Conservation (phyloP, 192 early-diverging fungal genomes). For the Helicostylum pulchrum region DNA sequence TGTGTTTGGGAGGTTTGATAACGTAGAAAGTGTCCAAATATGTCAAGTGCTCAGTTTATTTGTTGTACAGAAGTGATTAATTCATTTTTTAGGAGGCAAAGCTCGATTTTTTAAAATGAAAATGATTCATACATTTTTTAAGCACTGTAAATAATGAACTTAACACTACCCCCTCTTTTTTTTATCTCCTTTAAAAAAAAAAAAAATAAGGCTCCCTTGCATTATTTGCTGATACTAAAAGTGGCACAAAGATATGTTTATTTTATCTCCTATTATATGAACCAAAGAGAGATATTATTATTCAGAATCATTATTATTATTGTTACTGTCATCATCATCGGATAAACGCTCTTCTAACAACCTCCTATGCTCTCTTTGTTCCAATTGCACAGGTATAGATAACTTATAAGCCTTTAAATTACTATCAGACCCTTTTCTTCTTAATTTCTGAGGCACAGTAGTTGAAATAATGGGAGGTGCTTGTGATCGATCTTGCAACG, state of each 20-base stretch:
- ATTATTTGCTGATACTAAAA: neutral
- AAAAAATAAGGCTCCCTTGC: neutral
- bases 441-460: too few species aligned
- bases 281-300: neutral
- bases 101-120: too few species aligned
- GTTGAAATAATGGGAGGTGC: too few species aligned
- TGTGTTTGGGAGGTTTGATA: too few species aligned
- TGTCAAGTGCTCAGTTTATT: too few species aligned
- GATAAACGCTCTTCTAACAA: too few species aligned
- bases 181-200: slow-evolving; percentile 4
- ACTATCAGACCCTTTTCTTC: neutral
- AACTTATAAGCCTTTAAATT: neutral
- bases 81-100: too few species aligned
- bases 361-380: neutral
- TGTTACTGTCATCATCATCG: slow-evolving; percentile 6
- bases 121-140: too few species aligned
- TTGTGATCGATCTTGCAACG: neutral
- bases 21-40: too few species aligned
- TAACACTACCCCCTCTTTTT: too few species aligned
- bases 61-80: too few species aligned
- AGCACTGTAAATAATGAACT: too few species aligned
- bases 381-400: slow-evolving; percentile 12
- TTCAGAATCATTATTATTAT: slow-evolving; percentile 11
- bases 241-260: neutral
- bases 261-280: neutral